Evolutionary conservation across 2,329 filamentous ascomycete species (phyloP), one percentile per base, ranked within the genome.

Genomic region (Paraconiothyrium sp.): DNA sequence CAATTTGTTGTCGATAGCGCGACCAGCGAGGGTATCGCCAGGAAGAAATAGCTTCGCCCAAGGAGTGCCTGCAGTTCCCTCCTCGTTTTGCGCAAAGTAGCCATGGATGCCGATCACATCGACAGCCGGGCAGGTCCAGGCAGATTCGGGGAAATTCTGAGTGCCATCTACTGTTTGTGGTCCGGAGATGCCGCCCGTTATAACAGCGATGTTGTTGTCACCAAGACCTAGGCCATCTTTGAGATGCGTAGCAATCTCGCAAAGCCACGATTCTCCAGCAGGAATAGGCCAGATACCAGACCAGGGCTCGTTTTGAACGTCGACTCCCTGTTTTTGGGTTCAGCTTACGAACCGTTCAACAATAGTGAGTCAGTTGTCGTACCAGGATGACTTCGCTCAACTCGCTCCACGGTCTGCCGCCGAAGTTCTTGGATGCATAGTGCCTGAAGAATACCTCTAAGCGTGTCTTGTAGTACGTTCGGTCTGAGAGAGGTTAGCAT

Each of bases 21-120:
- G 60, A 3, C 69, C 61, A 6, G 72, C 76, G 10, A 77, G 57
- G n/a, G 75, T 77, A 50, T 77, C 76, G 0, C 74, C 72, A 0
- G 74, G 75, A 7, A 76, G 34, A 56, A 78, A 76, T 60, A 78
- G 65, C 1, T 77, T 67, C 13, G 73, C 74, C 76, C 76, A 78
- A 0, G 68, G 54, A 10, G 73, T 78, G 22, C 75, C 76, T 1
- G 76, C 72, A 2, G 74, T 76, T 2, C 52, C 65, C 0, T 54
- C 65, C 0, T 60, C 49, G 3, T 61, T 59, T n/a, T 70, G 68
- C 27, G 67, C 57, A 44, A 72, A 76, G 43, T 75, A 75, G 11
- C 75, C 76, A 55, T 78, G 76, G 24, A 78, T 71, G 2, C 72
- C 71, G 54, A 78, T 77, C 0, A 77, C 66, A 65, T 78, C 76